Evolutionary conservation across 2,329 filamentous ascomycete species (phyloP).

Genomic region (Fusarium oxysporum): DNA sequence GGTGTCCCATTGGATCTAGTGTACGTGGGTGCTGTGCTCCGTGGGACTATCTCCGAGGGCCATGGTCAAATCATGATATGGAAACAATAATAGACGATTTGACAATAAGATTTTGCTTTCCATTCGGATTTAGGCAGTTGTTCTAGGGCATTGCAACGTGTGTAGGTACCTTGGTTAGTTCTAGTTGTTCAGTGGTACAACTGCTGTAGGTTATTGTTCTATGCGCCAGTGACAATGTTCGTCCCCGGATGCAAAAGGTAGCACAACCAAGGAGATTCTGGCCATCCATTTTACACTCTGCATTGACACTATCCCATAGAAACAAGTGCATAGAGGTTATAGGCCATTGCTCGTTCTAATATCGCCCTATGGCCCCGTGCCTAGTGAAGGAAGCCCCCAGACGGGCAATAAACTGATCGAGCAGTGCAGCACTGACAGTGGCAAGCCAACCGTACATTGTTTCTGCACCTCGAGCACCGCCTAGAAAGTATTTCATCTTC

Average conservation of each 20-base stretch:
- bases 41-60: neutral
- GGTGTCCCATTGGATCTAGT: constrained; percentile 35
- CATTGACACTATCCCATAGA: too few species aligned
- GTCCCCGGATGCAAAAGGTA: neutral
- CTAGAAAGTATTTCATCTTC: neutral
- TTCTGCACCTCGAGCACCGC: neutral
- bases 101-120: neutral
- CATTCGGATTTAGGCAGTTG: neutral
- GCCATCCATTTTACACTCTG: neutral
- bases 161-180: neutral
- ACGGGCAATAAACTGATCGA: neutral
- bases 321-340: neutral
- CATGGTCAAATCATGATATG: neutral
- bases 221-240: constrained; percentile 1
- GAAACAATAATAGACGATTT: neutral
- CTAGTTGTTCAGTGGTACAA: neutral
- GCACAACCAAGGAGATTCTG: neutral
- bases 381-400: neutral
- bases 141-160: neutral
- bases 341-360: neutral
- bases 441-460: neutral
- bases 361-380: neutral
- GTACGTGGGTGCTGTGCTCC: neutral
- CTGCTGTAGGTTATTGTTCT: constrained; percentile 1
- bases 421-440: constrained; percentile 2